These are phyloP conservation scores for Aspergillus sclerotioniger DNA, from an alignment of 495 filamentous ascomycete genomes.

Conservation along the genomic window DNA sequence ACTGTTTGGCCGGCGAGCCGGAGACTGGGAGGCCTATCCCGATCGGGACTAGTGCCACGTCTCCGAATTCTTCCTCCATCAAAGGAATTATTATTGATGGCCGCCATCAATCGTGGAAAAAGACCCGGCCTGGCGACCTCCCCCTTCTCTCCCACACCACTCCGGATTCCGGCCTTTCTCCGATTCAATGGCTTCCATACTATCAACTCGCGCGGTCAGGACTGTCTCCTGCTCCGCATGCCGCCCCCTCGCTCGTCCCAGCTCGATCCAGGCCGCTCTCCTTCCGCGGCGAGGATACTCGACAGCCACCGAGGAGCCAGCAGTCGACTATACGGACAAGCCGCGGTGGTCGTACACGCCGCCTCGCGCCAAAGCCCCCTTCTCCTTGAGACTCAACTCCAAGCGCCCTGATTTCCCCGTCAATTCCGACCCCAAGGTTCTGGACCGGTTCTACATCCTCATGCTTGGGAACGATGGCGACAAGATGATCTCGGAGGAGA, in stretches of 20 bases:
- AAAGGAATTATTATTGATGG: constrained; percentile 18
- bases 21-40: constrained; percentile 12
- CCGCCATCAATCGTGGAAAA: constrained; percentile 19
- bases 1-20: not conserved
- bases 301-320: constrained; percentile 25
- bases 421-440: constrained; percentile 68
- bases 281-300: constrained; percentile 20
- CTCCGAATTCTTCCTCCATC: constrained; percentile 27
- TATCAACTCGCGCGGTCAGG: constrained; percentile 37
- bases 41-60: constrained; percentile 20
- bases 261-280: constrained; percentile 16
- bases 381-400: constrained; percentile 48
- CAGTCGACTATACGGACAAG: constrained; percentile 36
- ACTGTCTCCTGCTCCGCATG: constrained; percentile 33
- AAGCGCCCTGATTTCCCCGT: constrained; percentile 56
- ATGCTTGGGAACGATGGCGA: constrained; percentile 70
- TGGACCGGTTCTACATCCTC: constrained; percentile 72
- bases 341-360: constrained; percentile 87
- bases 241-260: constrained; percentile 25
- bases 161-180: constrained; percentile 14
- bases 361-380: constrained; percentile 70
- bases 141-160: constrained; percentile 24
- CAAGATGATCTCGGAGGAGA: constrained; percentile 75
- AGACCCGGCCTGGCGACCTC: constrained; percentile 32
- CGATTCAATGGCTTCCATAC: constrained; percentile 38